Base-by-base conservation (phyloP, 2,329 filamentous ascomycete genomes). In the Fusarium camptoceras region DNA sequence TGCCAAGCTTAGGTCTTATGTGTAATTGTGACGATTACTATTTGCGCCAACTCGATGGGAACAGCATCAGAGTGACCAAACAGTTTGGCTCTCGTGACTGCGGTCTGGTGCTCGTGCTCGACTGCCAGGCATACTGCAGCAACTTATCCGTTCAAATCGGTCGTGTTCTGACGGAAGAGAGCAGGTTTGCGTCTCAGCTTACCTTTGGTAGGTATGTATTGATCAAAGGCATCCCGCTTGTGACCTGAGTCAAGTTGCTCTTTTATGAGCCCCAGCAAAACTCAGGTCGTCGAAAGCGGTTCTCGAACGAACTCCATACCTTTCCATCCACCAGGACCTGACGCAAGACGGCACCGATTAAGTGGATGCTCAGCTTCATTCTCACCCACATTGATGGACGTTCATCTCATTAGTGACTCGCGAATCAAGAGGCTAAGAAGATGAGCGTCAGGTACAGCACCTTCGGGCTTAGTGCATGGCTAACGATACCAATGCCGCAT, bases 401-500 rank as follows among this genome's bases (percentile, higher is more conserved):
- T 50, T 39, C 59, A 44, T 59, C 61, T 65, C 59, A 50, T 25
- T 20, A 24, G 43, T 24, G 24, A 53, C 48, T 64, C 62, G 44
- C 37, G 34, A 51, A 43, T 48, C 43, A 50, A 37, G 42, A 43
- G 49, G 15, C 30, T 31, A 25, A 30, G n/a, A 31, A 37, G 22
- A 61, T 55, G 47, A 54, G 48, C 58, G 24, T 44, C 43, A 66
- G 51, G 39, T 54, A 58, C 28, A 47, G 55, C 25, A 51, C 55
- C 20, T 22, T 31, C 30, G 54, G 48, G 48, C 56, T 27, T 48
- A 50, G 51, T 57, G 55, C 51, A 34, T 62, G 43, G 37, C 49
- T 63, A 61, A 59, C 56, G 44, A 66, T 55, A 37, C 51, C 30
- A 54, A 53, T 64, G 42, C 55, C 57, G 56, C 37, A 50, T 58